Evolutionary conservation across 1,284 basidiomycete genomes (phyloP).

Genomic region (Ceratobasidium papillatum): DNA sequence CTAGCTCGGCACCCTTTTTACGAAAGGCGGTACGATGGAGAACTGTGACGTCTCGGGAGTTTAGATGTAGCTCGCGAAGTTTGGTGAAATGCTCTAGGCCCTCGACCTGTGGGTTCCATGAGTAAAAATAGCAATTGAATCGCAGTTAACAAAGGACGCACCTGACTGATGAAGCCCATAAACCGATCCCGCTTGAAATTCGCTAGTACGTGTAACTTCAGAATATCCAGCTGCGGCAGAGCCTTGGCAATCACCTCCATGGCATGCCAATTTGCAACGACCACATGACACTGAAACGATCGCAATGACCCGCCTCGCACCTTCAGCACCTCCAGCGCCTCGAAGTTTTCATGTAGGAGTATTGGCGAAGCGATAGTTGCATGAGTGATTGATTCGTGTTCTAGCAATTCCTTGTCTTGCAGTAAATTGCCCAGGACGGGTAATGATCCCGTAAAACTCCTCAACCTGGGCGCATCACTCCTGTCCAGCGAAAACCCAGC

Average conservation of each 20-base stretch:
- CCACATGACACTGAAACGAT: constrained; percentile 38
- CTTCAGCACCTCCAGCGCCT: constrained; percentile 18
- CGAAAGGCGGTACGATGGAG: constrained; percentile 35
- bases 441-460: constrained; percentile 34
- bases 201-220: constrained; percentile 34
- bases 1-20: constrained; percentile 25
- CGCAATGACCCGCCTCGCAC: constrained; percentile 19
- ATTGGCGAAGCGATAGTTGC: constrained; percentile 36
- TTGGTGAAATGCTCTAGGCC: constrained; percentile 31
- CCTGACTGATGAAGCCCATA: constrained; percentile 27
- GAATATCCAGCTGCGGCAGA: constrained; percentile 23
- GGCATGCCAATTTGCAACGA: constrained; percentile 38
- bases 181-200: constrained; percentile 37
- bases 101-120: constrained; percentile 13
- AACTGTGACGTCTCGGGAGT: constrained; percentile 37
- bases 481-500: constrained; percentile 29
- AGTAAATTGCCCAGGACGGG: constrained; percentile 24
- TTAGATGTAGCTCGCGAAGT: constrained; percentile 33
- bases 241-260: constrained; percentile 41
- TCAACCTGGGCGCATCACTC: constrained; percentile 23
- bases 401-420: constrained; percentile 12
- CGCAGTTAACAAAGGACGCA: background rate
- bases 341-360: constrained; percentile 35
- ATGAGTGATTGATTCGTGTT: constrained; percentile 12
- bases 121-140: background rate